Evolutionary conservation across 1,284 basidiomycete genomes (phyloP).

Genomic region (Inonotus obliquus): DNA sequence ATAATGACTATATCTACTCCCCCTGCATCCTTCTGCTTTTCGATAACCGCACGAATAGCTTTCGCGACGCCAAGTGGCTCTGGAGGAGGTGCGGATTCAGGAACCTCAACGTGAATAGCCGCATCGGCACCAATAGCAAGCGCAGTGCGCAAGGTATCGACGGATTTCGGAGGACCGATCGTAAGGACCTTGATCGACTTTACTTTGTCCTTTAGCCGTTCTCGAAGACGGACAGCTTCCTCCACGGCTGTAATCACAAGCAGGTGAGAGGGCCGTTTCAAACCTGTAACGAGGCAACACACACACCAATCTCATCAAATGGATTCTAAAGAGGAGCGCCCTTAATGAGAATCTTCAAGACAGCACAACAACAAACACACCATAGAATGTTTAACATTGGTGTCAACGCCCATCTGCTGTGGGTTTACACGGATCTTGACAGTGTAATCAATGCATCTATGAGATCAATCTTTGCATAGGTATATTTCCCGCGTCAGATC

Average conservation of each 20-base stretch:
- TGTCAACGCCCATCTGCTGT: conserved; percentile 88
- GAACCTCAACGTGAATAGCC: conserved; percentile 86
- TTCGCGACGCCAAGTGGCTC: conserved; percentile 89
- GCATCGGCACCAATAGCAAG: conserved; percentile 98
- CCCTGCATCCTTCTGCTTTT: conserved; percentile 53
- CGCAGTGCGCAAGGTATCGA: conserved; percentile 91
- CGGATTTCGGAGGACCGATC: conserved; percentile 87
- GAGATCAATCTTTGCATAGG: conserved; percentile 5
- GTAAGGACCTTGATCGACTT: conserved; percentile 88
- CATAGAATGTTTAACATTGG: conserved; percentile 97
- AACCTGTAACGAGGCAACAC: background rate
- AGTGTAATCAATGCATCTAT: conserved; percentile 75
- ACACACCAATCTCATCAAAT: conserved; percentile 89
- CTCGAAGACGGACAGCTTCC: conserved; percentile 92
- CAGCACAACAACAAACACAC: conserved; percentile 39
- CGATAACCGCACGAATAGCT: conserved; percentile 74
- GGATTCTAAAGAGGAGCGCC: conserved; percentile 63
- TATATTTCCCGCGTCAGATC: conserved; percentile 22
- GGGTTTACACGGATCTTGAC: conserved; percentile 94
- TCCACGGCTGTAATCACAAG: conserved; percentile 79
- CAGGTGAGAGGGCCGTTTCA: background rate
- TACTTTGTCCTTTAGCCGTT: conserved; percentile 72
- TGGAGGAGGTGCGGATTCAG: conserved; percentile 66
- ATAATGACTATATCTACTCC: conserved; percentile 86
- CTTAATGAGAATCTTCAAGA: background rate